Evolutionary conservation across 2,329 filamentous ascomycete genomes (phyloP).

Genomic region (Aspergillus proliferans): DNA sequence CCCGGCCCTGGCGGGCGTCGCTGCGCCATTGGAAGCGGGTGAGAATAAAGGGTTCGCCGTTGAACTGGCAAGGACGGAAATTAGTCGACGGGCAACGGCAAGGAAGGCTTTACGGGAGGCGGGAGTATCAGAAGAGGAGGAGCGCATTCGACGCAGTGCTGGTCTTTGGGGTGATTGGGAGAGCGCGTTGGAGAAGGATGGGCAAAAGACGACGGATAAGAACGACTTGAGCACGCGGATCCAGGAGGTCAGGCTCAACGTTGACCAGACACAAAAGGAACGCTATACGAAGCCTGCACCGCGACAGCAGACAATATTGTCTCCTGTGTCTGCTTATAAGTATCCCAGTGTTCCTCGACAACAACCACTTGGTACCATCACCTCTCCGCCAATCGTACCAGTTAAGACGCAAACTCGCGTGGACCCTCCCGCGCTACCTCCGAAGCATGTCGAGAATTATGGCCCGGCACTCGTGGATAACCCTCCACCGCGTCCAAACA

Average conservation of each 20-base stretch:
- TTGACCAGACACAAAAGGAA: slow-evolving; percentile 20
- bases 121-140: slow-evolving; percentile 52
- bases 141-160: slow-evolving; percentile 49
- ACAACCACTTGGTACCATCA: slow-evolving; percentile 19
- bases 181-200: slow-evolving; percentile 33
- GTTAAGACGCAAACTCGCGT: slow-evolving; percentile 13
- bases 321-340: slow-evolving; percentile 29
- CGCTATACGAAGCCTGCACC: slow-evolving; percentile 7
- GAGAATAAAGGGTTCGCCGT: slow-evolving; percentile 72
- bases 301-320: slow-evolving; percentile 11
- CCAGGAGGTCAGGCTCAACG: slow-evolving; percentile 43
- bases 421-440: slow-evolving; percentile 33
- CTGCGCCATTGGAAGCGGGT: slow-evolving; percentile 60
- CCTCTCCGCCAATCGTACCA: slow-evolving; percentile 14
- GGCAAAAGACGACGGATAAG: slow-evolving; percentile 26
- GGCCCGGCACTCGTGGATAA: slow-evolving; percentile 13
- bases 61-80: slow-evolving; percentile 66
- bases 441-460: slow-evolving; percentile 21
- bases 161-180: slow-evolving; percentile 52
- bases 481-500: slow-evolving; percentile 22
- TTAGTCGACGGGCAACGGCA: slow-evolving; percentile 59
- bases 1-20: slow-evolving; percentile 54
- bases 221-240: slow-evolving; percentile 46
- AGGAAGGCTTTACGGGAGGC: slow-evolving; percentile 53
- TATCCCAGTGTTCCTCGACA: slow-evolving; percentile 41